A percentile compares a stretch with the other conserved stretches of the same genome.
phyloP scores from a whole-genome alignment of 73 alveolate genomes.

The Paramecium primaurelia region DNA sequence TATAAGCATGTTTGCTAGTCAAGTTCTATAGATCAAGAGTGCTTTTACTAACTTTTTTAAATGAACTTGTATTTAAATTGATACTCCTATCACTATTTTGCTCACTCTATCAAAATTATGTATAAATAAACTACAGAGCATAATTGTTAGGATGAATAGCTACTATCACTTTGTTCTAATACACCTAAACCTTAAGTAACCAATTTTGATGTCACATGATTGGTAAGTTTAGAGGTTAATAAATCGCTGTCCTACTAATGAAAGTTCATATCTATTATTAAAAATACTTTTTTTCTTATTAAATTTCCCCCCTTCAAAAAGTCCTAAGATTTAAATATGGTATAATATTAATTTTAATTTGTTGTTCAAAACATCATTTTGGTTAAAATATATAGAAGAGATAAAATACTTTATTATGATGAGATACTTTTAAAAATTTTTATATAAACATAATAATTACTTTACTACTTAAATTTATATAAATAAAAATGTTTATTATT shows the following conservation, averaged over 20 bases:
- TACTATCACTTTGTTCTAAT: background rate
- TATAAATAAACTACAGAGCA: background rate
- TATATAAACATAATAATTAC: background rate
- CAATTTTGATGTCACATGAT: background rate
- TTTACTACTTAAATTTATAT: background rate
- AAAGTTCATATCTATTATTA: conserved; percentile 35
- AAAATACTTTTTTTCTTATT: background rate
- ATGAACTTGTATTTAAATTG: background rate
- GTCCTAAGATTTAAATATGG: background rate
- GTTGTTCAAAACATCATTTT: background rate
- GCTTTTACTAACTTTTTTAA: background rate
- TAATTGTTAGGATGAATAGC: background rate
- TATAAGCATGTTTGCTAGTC: background rate
- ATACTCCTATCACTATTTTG: background rate
- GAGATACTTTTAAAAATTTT: background rate
- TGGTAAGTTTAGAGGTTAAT: background rate
- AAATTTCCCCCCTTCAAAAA: background rate
- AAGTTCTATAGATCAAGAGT: background rate
- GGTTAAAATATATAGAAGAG: background rate
- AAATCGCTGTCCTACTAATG: conserved; percentile 16
- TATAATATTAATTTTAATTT: background rate
- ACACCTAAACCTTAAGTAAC: background rate
- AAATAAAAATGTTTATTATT: background rate
- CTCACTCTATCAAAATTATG: background rate
- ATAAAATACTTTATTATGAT: background rate